A percentile compares a stretch with the other conserved stretches of the same genome.
Conservation (phyloP, 2,329 filamentous ascomycete genomes). For the Graphilbum fragrans region DNA sequence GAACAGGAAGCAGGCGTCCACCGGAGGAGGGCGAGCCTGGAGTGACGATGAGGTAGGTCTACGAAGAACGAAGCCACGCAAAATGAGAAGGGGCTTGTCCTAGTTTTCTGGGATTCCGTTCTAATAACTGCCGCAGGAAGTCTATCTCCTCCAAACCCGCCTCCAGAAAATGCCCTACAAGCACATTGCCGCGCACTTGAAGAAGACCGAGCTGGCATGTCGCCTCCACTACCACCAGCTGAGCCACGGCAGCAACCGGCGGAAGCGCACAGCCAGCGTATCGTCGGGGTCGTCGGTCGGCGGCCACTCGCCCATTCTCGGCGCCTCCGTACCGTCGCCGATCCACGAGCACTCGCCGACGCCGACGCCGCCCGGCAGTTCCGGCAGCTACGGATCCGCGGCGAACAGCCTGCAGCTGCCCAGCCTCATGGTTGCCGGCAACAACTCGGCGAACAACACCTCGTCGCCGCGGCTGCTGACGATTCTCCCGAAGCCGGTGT, state of each 20-base stretch:
- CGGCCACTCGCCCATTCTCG: conserved; percentile 36
- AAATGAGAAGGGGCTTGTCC: too few species aligned
- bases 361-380: conserved; percentile 32
- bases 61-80: background rate
- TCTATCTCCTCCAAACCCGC: conserved; percentile 72
- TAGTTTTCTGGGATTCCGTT: too few species aligned
- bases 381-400: conserved; percentile 29
- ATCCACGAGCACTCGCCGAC: conserved; percentile 36
- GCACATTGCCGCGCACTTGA: conserved; percentile 72
- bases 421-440: conserved; percentile 29
- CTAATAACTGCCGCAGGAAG: conserved; percentile 61
- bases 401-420: conserved; percentile 41
- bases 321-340: conserved; percentile 35
- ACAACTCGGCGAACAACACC: conserved; percentile 23
- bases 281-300: conserved; percentile 49
- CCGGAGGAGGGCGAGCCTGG: conserved; percentile 69
- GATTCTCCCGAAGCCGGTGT: conserved; percentile 54
- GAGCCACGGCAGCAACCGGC: conserved; percentile 68
- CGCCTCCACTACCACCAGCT: conserved; percentile 81
- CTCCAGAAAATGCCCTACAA: conserved; percentile 86
- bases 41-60: conserved; percentile 67
- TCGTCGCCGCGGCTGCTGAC: conserved; percentile 41
- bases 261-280: conserved; percentile 62
- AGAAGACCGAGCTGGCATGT: conserved; percentile 81
- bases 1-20: conserved; percentile 55